Base-by-base conservation (phyloP, 768 basidiomycete genomes). In the Paxillus ammoniavirescens region DNA sequence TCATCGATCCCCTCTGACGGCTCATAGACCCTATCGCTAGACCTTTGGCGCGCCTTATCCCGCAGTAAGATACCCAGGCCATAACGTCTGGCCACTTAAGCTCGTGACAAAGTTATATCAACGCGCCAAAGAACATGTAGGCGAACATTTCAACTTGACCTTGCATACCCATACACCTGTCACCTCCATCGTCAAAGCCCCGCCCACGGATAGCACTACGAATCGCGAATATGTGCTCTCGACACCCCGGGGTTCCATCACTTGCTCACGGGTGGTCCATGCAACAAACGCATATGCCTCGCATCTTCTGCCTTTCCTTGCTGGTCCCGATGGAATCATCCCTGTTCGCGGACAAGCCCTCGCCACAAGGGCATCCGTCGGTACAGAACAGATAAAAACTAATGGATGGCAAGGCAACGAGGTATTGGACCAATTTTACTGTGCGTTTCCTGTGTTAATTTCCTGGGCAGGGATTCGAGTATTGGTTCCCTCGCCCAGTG, bases 211-310 rank as follows among this genome's bases (percentile, higher is more conserved):
- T 14, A 31, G n/a, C n/a, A 17, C 47, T 3, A 2, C 14, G 13
- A 18, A 13, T 38, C 58, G 46, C 31, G 33, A 15, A 7, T 64
- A 56, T 42, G 44, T 33, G 13, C 41, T 68, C 8, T 59, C 46
- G 4, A 94, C 92, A 0, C 78, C 84, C 0, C 80, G 91, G n/a
- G 92, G 93, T 1, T 58, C 62, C 1, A 66, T 93, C 18, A 40
- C 65, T 4, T 84, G 87, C 57, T 68, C 75, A 17, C 82, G 84
- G 54, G 80, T 96, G 42, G 73, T 97, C 4, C 91, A 94, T 64
- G 91, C 91, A 0, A 94, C 91, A 9, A 97, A 97, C 61, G 94
- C 75, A 0, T 94, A 95, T 55, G 81, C 85, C 10, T 81, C 86
- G 4, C 78, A 88, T 60, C 79, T 96, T 35, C 74, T 97, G n/a